Percentiles rank a stretch among this genome's conserved stretches.
Conservation (phyloP, 139 green algal genomes). For the Chlorokybus atmophyticus region DNA sequence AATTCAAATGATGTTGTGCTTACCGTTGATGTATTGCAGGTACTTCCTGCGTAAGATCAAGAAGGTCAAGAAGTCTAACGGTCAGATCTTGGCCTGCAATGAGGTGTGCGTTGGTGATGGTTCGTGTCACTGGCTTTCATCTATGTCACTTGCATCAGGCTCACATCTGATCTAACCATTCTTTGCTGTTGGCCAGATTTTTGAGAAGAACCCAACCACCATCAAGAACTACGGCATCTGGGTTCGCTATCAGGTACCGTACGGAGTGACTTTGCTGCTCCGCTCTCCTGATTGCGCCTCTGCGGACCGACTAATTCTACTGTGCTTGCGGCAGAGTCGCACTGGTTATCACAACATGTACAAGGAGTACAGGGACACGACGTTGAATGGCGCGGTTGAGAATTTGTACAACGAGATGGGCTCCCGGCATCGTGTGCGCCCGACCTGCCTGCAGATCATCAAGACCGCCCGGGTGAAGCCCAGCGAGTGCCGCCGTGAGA, state of each 20-base stretch:
- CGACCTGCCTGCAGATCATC: conserved; percentile 80
- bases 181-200: conserved; percentile 65
- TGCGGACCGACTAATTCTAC: too few relatives aligned
- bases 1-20: too few relatives aligned
- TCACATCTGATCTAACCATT: too few relatives aligned
- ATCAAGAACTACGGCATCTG: conserved; percentile 99
- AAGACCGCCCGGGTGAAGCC: conserved; percentile 79
- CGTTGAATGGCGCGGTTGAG: conserved; percentile 88
- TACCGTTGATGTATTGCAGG: too few relatives aligned
- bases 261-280: conserved; percentile 1
- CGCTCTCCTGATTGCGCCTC: not conserved
- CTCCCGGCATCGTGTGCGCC: conserved; percentile 81
- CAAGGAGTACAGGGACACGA: conserved; percentile 99
- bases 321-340: conserved; percentile 60
- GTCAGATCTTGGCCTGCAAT: conserved; percentile 88
- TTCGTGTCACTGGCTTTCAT: too few relatives aligned
- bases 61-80: conserved; percentile 98
- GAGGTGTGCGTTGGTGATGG: conserved; percentile 54
- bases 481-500: conserved; percentile 70
- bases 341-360: conserved; percentile 94
- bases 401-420: conserved; percentile 97
- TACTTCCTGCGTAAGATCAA: conserved; percentile 94
- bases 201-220: conserved; percentile 84
- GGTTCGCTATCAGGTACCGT: conserved; percentile 66
- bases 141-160: too few relatives aligned